Percentiles rank a stretch among this genome's conserved stretches.
Evolutionary conservation across 768 basidiomycete genomes (phyloP).

Genomic region (Suillus spraguei): DNA sequence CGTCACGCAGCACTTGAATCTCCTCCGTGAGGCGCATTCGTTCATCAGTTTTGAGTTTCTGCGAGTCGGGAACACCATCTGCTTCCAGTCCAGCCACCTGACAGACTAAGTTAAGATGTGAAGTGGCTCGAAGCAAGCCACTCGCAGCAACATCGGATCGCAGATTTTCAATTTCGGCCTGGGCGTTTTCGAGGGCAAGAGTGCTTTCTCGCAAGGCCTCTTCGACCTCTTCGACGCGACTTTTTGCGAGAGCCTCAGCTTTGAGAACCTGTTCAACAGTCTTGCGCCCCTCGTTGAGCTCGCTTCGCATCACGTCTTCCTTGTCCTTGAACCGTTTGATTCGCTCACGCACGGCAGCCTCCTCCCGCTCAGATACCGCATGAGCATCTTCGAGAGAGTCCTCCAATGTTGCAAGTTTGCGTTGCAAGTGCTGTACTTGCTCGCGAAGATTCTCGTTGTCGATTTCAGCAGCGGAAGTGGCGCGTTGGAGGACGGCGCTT

Average conservation of each 20-base stretch:
- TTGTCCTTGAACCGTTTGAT: constrained; percentile 73
- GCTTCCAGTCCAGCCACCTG: constrained; percentile 52
- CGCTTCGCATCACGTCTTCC: constrained; percentile 69
- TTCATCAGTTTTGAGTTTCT: constrained; percentile 52
- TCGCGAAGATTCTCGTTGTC: constrained; percentile 93
- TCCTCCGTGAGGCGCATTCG: constrained; percentile 56
- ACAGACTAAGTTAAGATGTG: background rate
- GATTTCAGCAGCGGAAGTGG: constrained; percentile 81
- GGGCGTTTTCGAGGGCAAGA: constrained; percentile 83
- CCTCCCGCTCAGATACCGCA: constrained; percentile 73
- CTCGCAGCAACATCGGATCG: constrained; percentile 78
- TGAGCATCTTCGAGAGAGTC: constrained; percentile 83
- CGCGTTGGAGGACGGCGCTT: constrained; percentile 37
- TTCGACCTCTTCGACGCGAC: constrained; percentile 82
- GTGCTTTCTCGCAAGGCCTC: constrained; percentile 88
- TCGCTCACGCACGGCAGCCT: constrained; percentile 58
- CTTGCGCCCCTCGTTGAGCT: constrained; percentile 65
- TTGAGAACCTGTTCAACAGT: constrained; percentile 65
- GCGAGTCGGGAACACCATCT: constrained; percentile 42
- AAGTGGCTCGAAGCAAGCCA: constrained; percentile 6
- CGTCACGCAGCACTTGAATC: constrained; percentile 52
- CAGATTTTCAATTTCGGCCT: constrained; percentile 84
- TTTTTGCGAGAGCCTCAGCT: constrained; percentile 61
- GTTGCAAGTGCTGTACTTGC: constrained; percentile 86
- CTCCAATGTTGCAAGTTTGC: constrained; percentile 73